phyloP scores from a whole-genome alignment of 768 basidiomycete genomes.

The Glaciozyma antarctica region DNA sequence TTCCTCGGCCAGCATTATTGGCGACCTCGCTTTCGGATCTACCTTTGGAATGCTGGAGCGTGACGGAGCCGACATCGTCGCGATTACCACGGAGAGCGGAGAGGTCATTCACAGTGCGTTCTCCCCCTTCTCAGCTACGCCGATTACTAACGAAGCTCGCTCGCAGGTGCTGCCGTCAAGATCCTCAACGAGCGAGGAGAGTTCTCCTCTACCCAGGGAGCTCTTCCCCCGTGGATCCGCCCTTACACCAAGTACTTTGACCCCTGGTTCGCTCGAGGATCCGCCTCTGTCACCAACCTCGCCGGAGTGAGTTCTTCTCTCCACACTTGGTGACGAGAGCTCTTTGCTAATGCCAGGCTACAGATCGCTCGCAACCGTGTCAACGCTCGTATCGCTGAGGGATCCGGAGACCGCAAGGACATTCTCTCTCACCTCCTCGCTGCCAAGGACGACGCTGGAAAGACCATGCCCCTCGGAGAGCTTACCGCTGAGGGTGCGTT shows the following conservation, averaged over 20 bases:
- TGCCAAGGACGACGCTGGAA: conserved; percentile 66
- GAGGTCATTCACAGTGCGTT: conserved; percentile 47
- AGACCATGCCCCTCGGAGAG: conserved; percentile 69
- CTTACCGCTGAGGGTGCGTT: conserved; percentile 62
- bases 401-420: conserved; percentile 59
- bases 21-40: conserved; percentile 67
- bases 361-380: conserved; percentile 44
- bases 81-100: conserved; percentile 34
- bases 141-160: too few species aligned
- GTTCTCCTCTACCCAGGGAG: conserved; percentile 73
- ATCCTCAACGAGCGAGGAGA: conserved; percentile 84
- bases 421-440: conserved; percentile 69
- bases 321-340: not conserved
- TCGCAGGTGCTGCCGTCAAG: conserved; percentile 47
- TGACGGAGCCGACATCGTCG: conserved; percentile 49
- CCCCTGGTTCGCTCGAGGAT: conserved; percentile 68
- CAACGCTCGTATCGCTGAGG: conserved; percentile 58
- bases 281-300: conserved; percentile 45
- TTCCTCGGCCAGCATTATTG: conserved; percentile 16
- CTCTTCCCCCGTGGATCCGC: conserved; percentile 58
- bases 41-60: conserved; percentile 81
- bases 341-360: conserved; percentile 29
- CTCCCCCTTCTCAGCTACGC: too few species aligned
- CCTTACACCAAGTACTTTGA: conserved; percentile 34
- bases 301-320: conserved; percentile 48